Conservation (phyloP, 2,329 filamentous ascomycete genomes). For the Xylariaceae sp. region DNA sequence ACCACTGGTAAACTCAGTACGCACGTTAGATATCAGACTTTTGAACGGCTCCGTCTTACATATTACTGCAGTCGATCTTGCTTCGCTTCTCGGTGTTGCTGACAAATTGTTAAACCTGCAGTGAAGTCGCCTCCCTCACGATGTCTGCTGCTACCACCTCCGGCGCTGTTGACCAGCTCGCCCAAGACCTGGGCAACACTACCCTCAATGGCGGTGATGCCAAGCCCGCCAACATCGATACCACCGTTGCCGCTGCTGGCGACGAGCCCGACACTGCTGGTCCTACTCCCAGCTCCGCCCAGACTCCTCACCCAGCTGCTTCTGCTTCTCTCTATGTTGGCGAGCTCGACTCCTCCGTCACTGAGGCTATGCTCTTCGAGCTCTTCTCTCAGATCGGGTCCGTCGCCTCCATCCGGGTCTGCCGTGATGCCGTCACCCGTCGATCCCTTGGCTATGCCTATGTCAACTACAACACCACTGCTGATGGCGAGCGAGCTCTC, state of each 20-base stretch:
- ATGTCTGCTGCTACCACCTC: slow-evolving; percentile 58
- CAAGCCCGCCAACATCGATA: slow-evolving; percentile 68
- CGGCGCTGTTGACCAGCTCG: slow-evolving; percentile 73
- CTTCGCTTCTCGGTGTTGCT: slow-evolving; percentile 4
- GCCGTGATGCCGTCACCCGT: slow-evolving; percentile 96
- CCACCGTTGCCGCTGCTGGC: slow-evolving; percentile 56
- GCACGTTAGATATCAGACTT: too few species aligned
- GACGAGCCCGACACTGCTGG: slow-evolving; percentile 61
- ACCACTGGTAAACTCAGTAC: too few species aligned
- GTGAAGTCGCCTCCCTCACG: slow-evolving; percentile 22
- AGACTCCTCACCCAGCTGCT: slow-evolving; percentile 73
- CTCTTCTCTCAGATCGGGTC: slow-evolving; percentile 99
- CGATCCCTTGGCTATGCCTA: slow-evolving; percentile 99
- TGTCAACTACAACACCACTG: slow-evolving; percentile 98
- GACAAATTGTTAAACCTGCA: slow-evolving; percentile 8
- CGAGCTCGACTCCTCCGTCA: slow-evolving; percentile 95
- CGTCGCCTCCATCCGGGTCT: slow-evolving; percentile 98
- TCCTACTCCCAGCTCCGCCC: slow-evolving; percentile 68
- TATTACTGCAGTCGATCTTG: not conserved
- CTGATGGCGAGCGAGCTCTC: slow-evolving; percentile 94
- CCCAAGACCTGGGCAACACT: slow-evolving; percentile 70
- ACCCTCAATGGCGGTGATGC: slow-evolving; percentile 65
- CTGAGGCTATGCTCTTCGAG: slow-evolving; percentile 99
- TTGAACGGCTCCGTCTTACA: too few species aligned
- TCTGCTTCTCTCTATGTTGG: slow-evolving; percentile 98